Evolutionary conservation across 2,329 filamentous ascomycete genomes (phyloP).

Genomic region (Claviceps maximensis): DNA sequence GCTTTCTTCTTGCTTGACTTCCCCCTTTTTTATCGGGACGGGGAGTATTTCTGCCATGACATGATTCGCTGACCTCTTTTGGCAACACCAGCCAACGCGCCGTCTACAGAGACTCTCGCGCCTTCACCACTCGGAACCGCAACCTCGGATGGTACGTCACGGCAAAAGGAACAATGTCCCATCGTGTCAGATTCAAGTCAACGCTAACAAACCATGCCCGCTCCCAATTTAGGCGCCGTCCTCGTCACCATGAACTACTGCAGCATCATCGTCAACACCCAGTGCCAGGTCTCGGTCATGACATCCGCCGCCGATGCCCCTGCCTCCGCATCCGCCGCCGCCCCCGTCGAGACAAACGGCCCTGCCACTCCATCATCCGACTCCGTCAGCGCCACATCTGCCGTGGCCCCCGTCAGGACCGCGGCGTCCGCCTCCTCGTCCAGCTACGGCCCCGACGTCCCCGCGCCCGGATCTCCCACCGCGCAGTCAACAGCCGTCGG

Average conservation of each 20-base stretch:
- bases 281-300: conserved; percentile 19
- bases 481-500: not conserved
- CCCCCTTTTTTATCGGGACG: not conserved
- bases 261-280: conserved; percentile 21
- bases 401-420: conserved; percentile 4
- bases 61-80: not conserved
- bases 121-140: conserved; percentile 20
- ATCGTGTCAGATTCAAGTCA: too few relatives aligned
- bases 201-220: not conserved
- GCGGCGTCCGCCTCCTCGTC: not conserved
- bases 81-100: conserved; percentile 14
- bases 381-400: conserved; percentile 5
- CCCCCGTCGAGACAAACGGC: conserved; percentile 5
- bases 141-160: conserved; percentile 19
- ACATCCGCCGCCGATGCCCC: conserved; percentile 11
- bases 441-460: conserved; percentile 6
- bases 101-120: conserved; percentile 15
- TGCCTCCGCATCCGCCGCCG: conserved; percentile 10
- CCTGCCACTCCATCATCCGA: conserved; percentile 1
- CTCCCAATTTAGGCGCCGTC: conserved; percentile 13
- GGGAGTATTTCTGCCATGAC: not conserved
- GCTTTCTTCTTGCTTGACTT: not conserved
- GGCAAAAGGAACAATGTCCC: too few relatives aligned
- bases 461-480: not conserved
- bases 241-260: conserved; percentile 25